These are phyloP conservation scores for Pinus tabuliformis DNA, from an alignment of 75 land plant species.

Conservation along the genomic window DNA sequence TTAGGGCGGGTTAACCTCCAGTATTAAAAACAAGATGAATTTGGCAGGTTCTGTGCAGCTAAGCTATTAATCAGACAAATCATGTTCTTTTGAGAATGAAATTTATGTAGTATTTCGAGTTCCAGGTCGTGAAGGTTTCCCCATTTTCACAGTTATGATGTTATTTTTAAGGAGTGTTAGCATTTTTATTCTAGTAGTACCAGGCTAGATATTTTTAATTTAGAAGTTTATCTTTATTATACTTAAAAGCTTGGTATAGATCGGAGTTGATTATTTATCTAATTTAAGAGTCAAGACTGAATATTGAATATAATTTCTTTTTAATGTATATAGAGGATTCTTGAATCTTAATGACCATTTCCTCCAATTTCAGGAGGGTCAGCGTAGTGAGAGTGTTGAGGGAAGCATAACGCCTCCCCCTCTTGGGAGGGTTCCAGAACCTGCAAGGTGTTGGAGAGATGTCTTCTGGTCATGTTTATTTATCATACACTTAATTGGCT, in stretches of 20 bases:
- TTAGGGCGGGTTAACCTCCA: too few relatives aligned
- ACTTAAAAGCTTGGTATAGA: not conserved
- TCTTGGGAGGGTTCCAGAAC: conserved; percentile 24
- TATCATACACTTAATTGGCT: conserved; percentile 49
- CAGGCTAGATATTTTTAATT: not conserved
- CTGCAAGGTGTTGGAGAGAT: conserved; percentile 63
- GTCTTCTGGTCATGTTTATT: conserved; percentile 76
- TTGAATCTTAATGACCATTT: not conserved
- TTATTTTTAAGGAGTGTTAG: not conserved
- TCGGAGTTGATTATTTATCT: not conserved
- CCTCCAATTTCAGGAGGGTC: conserved; percentile 18
- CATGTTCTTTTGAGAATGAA: too few relatives aligned
- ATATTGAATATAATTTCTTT: not conserved
- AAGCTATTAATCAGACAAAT: too few relatives aligned
- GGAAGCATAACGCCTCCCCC: conserved; percentile 35
- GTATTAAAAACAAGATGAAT: too few relatives aligned
- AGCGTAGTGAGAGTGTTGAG: conserved; percentile 17
- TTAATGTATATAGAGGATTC: not conserved
- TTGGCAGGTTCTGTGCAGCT: too few relatives aligned
- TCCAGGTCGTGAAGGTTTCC: too few relatives aligned
- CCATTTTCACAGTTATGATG: too few relatives aligned
- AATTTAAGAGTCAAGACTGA: not conserved
- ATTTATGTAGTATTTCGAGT: too few relatives aligned
- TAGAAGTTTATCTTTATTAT: not conserved
- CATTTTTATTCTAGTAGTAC: not conserved